Percentiles rank a stretch among this genome's conserved stretches.
phyloP scores from a whole-genome alignment of 2,329 filamentous ascomycete species.

The Fusarium nematophilum region DNA sequence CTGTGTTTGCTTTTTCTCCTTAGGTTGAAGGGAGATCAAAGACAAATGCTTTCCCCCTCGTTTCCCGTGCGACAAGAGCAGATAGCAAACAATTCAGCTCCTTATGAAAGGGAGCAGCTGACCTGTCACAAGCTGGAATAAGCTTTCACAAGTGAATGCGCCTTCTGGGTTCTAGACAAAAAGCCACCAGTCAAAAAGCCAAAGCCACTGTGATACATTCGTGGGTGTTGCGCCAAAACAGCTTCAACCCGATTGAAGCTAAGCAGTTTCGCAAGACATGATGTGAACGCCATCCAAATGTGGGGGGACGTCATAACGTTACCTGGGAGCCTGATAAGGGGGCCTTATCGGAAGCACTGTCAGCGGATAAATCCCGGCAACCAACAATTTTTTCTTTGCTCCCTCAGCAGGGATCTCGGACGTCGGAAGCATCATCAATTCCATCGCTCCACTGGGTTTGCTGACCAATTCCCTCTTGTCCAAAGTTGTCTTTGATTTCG shows the following conservation, averaged over 20 bases:
- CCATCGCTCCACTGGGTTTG: constrained; percentile 32
- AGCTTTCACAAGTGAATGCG: constrained; percentile 17
- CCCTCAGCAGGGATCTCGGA: constrained; percentile 28
- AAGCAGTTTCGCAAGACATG: constrained; percentile 5
- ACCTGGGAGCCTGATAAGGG: constrained; percentile 18
- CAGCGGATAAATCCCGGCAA: constrained; percentile 36
- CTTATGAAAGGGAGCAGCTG: constrained; percentile 3
- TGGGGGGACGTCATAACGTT: constrained; percentile 31
- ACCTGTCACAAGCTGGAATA: constrained; percentile 10
- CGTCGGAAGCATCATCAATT: constrained; percentile 26
- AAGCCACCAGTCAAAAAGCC: constrained; percentile 8
- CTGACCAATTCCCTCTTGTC: constrained; percentile 38
- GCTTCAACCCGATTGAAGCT: too few species aligned
- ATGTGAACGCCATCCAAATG: constrained; percentile 17
- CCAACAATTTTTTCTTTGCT: constrained; percentile 31
- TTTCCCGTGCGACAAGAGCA: constrained; percentile 30
- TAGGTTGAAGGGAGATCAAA: constrained; percentile 2
- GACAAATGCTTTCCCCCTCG: constrained; percentile 25
- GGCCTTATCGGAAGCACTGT: constrained; percentile 28
- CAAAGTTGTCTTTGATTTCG: constrained; percentile 10
- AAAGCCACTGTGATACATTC: neutral
- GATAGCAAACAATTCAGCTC: constrained; percentile 3
- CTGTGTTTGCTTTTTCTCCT: constrained; percentile 19
- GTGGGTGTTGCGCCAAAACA: neutral
- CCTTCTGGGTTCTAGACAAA: constrained; percentile 8